Base-by-base conservation (phyloP, 1,139 yeast genomes). In the Hemisphaericaspora xylanilytica region DNA sequence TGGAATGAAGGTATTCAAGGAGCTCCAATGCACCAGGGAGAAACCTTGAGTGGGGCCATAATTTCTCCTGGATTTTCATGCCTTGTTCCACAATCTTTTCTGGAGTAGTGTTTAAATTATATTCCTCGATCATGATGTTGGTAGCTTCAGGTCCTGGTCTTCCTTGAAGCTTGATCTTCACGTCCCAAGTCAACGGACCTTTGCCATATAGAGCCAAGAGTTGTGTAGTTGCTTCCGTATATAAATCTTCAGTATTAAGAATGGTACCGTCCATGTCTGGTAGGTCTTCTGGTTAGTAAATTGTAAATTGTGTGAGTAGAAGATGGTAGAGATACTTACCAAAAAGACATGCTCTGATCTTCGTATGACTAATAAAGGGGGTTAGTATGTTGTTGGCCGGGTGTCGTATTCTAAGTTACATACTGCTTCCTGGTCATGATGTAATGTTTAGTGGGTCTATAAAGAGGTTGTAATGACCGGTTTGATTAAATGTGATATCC, bases 261-360 rank as follows among this genome's bases (percentile, higher is more conserved):
- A 92, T 69, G 21, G 95, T 77, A 2, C 98, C 98, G 58, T 92
- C 97, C 97, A 92, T 89, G 69, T 92, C 90, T 73, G 9, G 11
- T 6, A 13, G 4, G 11, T 12, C 5, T 13, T 15, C 26, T 1
- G 20, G 58, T 55, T 55, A 51, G 53, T 43, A 34, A 26, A n/a
- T n/a, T n/a, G n/a, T n/a, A n/a, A 21, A 17, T 9, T 4, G 11
- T 22, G 11, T 22, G 11, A 22, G 11, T 20, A 6, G 11, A 10
- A 22, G 11, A 22, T 10, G 26, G 26, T 10, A 22, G 26, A 20
- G 8, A 20, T 33, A 73, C 80, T 38, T 67, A 75, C 80, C 92
- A 61, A 90, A 90, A 41, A 90, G 83, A 72, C 97, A 89, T 44
- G 97, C 97, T 59, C 77, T 84, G 52, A 75, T 70, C 14, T 36